phyloP scores from a whole-genome alignment of 495 filamentous ascomycete species.

The Aspergillus campestris region DNA sequence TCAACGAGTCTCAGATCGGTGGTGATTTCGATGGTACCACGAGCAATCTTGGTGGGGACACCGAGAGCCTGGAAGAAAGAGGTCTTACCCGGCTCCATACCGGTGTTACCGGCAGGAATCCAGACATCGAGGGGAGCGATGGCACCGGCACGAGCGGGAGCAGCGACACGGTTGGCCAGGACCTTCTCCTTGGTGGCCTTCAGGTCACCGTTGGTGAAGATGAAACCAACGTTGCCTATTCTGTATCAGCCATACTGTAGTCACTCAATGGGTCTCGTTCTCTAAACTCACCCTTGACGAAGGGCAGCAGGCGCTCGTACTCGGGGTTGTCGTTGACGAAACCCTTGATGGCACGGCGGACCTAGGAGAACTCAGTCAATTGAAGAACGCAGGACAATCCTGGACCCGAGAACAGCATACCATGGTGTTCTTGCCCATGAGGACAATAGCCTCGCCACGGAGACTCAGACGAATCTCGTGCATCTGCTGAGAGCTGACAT shows the following conservation, averaged over 20 bases:
- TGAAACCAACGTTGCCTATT: constrained; percentile 89
- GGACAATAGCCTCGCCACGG: constrained; percentile 80
- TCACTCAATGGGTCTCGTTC: neutral
- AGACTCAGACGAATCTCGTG: constrained; percentile 94
- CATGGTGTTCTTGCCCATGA: constrained; percentile 99
- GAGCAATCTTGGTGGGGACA: constrained; percentile 99
- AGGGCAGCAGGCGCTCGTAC: constrained; percentile 92
- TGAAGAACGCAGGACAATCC: neutral
- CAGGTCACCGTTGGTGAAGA: constrained; percentile 97
- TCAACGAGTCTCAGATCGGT: constrained; percentile 96
- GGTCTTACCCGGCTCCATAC: constrained; percentile 99
- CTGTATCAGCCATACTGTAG: neutral
- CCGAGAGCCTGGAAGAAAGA: constrained; percentile 99
- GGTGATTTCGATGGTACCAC: constrained; percentile 99
- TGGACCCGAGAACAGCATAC: constrained; percentile 34
- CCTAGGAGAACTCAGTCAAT: constrained; percentile 38
- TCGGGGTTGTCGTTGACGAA: constrained; percentile 87
- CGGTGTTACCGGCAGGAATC: constrained; percentile 95
- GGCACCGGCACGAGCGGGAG: constrained; percentile 94
- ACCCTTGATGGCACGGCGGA: constrained; percentile 94
- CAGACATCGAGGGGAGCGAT: constrained; percentile 84
- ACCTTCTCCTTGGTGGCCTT: constrained; percentile 90
- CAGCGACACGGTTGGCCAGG: constrained; percentile 90
- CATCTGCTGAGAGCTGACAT: constrained; percentile 99
- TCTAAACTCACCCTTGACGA: constrained; percentile 63